Evolutionary conservation across 1,284 basidiomycete genomes (phyloP).

Genomic region (Ceratobasidium theobromae): DNA sequence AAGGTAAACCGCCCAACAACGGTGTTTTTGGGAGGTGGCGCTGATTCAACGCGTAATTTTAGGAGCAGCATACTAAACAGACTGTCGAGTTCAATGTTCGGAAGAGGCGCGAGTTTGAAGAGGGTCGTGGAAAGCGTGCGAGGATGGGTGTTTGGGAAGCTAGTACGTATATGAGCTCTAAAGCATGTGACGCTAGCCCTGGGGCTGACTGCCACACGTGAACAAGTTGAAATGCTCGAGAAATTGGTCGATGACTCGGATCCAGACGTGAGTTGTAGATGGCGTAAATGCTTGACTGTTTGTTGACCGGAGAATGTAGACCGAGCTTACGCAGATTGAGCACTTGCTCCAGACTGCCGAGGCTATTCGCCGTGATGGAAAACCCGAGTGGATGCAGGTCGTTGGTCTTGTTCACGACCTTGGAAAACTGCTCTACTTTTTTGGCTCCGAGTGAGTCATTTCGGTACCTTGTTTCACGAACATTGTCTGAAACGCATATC

Average conservation of each 20-base stretch:
- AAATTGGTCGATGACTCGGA: constrained; percentile 88
- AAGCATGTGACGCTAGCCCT: no score
- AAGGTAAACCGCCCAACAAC: constrained; percentile 46
- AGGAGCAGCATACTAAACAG: constrained; percentile 62
- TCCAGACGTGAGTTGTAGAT: constrained; percentile 61
- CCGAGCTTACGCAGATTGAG: constrained; percentile 80
- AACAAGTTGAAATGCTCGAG: constrained; percentile 73
- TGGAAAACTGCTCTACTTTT: constrained; percentile 80
- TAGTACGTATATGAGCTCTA: constrained; percentile 42
- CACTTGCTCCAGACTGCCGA: constrained; percentile 91
- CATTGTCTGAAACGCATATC: background rate
- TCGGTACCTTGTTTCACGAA: background rate
- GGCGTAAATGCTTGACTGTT: background rate
- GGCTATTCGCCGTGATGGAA: constrained; percentile 84
- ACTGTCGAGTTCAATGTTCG: constrained; percentile 81
- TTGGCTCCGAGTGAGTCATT: constrained; percentile 62
- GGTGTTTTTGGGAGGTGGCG: background rate
- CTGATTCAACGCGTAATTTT: constrained; percentile 6
- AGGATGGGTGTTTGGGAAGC: constrained; percentile 87
- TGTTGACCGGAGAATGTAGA: constrained; percentile 54
- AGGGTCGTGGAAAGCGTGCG: constrained; percentile 51
- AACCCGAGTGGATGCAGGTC: constrained; percentile 82
- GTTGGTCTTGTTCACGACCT: constrained; percentile 87
- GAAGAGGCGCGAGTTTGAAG: constrained; percentile 72
- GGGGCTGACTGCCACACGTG: background rate